phyloP scores from a whole-genome alignment of 139 green algal species.

The Desmodesmus armatus region DNA sequence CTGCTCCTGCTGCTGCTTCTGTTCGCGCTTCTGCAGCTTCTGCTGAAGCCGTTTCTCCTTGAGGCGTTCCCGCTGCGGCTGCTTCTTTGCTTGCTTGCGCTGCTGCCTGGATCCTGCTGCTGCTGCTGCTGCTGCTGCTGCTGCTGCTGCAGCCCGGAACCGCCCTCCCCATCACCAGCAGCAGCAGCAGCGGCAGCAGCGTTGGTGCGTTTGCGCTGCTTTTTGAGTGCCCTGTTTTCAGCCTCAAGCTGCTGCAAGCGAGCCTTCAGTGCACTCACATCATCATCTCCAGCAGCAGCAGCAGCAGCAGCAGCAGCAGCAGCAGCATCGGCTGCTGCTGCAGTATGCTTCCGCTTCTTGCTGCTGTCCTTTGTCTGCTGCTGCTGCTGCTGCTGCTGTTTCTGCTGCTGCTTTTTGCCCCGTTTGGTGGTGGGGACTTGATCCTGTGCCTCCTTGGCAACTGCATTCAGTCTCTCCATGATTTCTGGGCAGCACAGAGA shows the following conservation, averaged over 20 bases:
- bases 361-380: background rate
- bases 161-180: no score
- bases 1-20: slow-evolving; percentile 17
- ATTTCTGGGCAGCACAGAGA: no score
- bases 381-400: slow-evolving; percentile 43
- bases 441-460: no score
- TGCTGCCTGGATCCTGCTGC: slow-evolving; percentile 30
- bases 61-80: slow-evolving; percentile 7
- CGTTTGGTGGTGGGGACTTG: background rate
- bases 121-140: slow-evolving; percentile 40
- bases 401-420: slow-evolving; percentile 1
- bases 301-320: background rate
- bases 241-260: slow-evolving; percentile 49
- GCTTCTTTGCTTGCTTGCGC: slow-evolving; percentile 28
- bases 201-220: no score
- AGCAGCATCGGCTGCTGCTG: slow-evolving; percentile 23
- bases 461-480: no score
- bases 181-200: no score
- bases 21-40: slow-evolving; percentile 9
- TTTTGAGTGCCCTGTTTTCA: slow-evolving; percentile 55
- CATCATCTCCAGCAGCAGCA: background rate
- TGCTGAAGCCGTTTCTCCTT: slow-evolving; percentile 2
- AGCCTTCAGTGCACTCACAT: slow-evolving; percentile 48
- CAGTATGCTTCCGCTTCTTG: slow-evolving; percentile 35
- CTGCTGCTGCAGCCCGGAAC: no score